phyloP scores from a whole-genome alignment of 805 yeast genomes.

The Brettanomyces bruxellensis region DNA sequence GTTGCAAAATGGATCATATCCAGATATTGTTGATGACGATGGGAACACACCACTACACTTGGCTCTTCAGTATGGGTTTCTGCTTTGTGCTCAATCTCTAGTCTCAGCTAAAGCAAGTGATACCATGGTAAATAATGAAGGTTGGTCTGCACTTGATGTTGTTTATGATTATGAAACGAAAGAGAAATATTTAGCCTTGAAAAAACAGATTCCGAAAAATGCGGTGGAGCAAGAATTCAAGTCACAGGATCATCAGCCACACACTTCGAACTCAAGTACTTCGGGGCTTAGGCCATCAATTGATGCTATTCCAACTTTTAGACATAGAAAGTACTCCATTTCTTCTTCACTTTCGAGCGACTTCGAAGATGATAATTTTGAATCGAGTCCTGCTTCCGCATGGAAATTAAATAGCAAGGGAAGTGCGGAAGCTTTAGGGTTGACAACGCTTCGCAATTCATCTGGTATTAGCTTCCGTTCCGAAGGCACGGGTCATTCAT shows the following conservation, averaged over 20 bases:
- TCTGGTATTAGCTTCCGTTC: too few relatives aligned
- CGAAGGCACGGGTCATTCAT: too few relatives aligned
- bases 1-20: conserved; percentile 68
- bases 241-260: conserved; percentile 5
- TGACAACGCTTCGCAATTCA: too few relatives aligned
- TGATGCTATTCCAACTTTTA: background rate
- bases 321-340: conserved; percentile 7
- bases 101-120: conserved; percentile 42
- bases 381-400: background rate
- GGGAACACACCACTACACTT: conserved; percentile 83
- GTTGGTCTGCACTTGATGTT: conserved; percentile 59
- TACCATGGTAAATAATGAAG: conserved; percentile 40
- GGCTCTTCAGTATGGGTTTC: conserved; percentile 64
- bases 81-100: conserved; percentile 46
- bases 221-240: background rate
- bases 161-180: conserved; percentile 45
- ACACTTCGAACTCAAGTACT: conserved; percentile 12
- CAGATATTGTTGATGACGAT: conserved; percentile 57
- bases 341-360: conserved; percentile 10
- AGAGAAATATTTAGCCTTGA: conserved; percentile 27
- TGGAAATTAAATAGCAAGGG: too few relatives aligned
- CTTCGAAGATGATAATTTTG: conserved; percentile 3
- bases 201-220: conserved; percentile 7
- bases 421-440: too few relatives aligned
- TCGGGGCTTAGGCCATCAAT: background rate